Conservation (phyloP, 257 asterid genomes). For the Echium plantagineum region DNA sequence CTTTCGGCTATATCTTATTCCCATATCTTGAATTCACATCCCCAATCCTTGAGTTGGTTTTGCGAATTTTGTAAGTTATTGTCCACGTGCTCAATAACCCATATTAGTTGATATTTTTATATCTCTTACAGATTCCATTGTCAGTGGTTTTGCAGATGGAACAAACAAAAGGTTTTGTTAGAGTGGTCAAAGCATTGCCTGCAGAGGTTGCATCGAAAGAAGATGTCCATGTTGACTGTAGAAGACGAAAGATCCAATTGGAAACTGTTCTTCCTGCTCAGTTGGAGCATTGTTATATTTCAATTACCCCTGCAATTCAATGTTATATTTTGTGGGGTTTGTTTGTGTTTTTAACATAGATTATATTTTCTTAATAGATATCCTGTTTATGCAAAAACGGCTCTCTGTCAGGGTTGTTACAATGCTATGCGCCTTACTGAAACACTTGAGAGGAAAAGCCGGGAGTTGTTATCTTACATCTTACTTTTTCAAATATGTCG, state of each 20-base stretch:
- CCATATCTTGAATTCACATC: not conserved
- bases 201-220: slow-evolving; percentile 70
- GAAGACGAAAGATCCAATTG: slow-evolving; percentile 82
- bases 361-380: slow-evolving; percentile 38
- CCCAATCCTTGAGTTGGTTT: not conserved
- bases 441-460: slow-evolving; percentile 50
- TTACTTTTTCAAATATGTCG: slow-evolving; percentile 16
- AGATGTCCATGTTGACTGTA: slow-evolving; percentile 85
- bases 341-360: slow-evolving; percentile 4
- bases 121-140: too few relatives aligned
- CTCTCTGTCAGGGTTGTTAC: slow-evolving; percentile 90
- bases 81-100: not conserved
- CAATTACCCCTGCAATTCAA: slow-evolving; percentile 43
- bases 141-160: slow-evolving; percentile 83
- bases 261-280: slow-evolving; percentile 80
- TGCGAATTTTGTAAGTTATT: not conserved
- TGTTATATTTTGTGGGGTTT: not conserved
- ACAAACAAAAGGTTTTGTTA: slow-evolving; percentile 64
- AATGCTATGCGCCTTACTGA: slow-evolving; percentile 61
- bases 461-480: slow-evolving; percentile 47
- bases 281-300: slow-evolving; percentile 68
- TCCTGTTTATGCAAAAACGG: slow-evolving; percentile 76
- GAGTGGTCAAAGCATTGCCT: slow-evolving; percentile 75
- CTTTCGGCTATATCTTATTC: slow-evolving; percentile 58
- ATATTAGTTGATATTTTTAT: too few relatives aligned